A percentile compares a stretch with the other conserved stretches of the same genome.
Evolutionary conservation across 2,329 filamentous ascomycete genomes (phyloP).

Genomic region (Aspergillus fischeri): DNA sequence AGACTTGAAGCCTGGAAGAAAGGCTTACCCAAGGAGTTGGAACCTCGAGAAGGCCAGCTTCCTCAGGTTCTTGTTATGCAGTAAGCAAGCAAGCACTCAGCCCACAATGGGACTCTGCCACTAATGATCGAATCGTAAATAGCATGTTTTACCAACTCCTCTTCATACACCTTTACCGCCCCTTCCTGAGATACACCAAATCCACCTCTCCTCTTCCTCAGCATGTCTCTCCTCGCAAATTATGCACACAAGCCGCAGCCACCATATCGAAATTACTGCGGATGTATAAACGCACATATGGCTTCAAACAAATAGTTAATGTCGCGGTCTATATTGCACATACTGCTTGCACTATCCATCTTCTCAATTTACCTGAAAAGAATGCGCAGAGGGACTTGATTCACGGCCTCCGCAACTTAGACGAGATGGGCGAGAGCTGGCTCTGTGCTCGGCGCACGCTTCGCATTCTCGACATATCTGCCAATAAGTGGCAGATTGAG

Average conservation of each 20-base stretch:
- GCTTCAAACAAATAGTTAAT: slow-evolving; percentile 89
- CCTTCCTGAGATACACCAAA: slow-evolving; percentile 87
- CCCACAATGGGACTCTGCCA: neutral
- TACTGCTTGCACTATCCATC: slow-evolving; percentile 88
- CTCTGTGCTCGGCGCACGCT: slow-evolving; percentile 81
- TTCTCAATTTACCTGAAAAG: slow-evolving; percentile 90
- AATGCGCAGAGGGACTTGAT: slow-evolving; percentile 84
- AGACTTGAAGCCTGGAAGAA: slow-evolving; percentile 86
- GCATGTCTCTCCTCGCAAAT: slow-evolving; percentile 83
- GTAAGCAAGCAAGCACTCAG: slow-evolving; percentile 52
- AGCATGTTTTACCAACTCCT: slow-evolving; percentile 98
- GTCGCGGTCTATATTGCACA: slow-evolving; percentile 95
- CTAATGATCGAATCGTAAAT: slow-evolving; percentile 14
- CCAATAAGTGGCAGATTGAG: slow-evolving; percentile 84
- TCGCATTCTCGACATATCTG: slow-evolving; percentile 77
- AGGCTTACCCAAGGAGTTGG: slow-evolving; percentile 77
- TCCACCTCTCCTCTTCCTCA: slow-evolving; percentile 74
- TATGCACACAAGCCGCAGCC: slow-evolving; percentile 84
- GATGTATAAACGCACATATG: slow-evolving; percentile 87
- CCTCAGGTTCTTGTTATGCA: slow-evolving; percentile 81
- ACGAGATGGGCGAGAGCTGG: slow-evolving; percentile 96
- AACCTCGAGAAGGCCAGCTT: slow-evolving; percentile 82
- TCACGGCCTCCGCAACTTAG: slow-evolving; percentile 84
- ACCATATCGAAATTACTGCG: slow-evolving; percentile 92
- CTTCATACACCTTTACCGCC: slow-evolving; percentile 92